Percentiles rank a stretch among this genome's conserved stretches.
Evolutionary conservation across 768 basidiomycete genomes (phyloP).

Genomic region (Kockovaella imperatae): DNA sequence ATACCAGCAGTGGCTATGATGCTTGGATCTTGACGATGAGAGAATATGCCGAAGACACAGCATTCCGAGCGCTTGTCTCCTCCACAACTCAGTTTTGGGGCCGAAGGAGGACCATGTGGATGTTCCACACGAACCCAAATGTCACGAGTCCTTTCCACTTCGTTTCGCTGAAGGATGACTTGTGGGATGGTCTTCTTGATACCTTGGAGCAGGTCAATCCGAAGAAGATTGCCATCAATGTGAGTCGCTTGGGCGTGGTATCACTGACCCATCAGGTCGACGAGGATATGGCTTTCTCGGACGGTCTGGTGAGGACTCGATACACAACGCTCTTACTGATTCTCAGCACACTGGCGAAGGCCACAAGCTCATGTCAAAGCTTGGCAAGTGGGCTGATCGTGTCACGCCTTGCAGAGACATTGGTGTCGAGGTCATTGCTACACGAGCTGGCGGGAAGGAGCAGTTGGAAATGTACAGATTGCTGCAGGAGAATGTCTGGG

Average conservation of each 20-base stretch:
- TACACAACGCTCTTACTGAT: neutral
- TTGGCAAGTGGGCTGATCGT: slow-evolving; percentile 48
- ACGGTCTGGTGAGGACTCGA: slow-evolving; percentile 44
- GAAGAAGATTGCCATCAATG: slow-evolving; percentile 50
- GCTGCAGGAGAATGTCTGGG: slow-evolving; percentile 53
- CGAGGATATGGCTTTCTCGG: slow-evolving; percentile 49
- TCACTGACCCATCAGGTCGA: slow-evolving; percentile 16
- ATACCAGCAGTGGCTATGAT: slow-evolving; percentile 15
- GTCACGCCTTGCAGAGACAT: slow-evolving; percentile 50
- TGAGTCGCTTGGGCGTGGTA: slow-evolving; percentile 35
- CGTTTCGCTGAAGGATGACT: slow-evolving; percentile 52
- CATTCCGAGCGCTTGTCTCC: slow-evolving; percentile 53
- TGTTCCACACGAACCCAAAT: slow-evolving; percentile 51
- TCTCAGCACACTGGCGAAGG: slow-evolving; percentile 50
- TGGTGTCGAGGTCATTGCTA: slow-evolving; percentile 51
- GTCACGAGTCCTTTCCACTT: slow-evolving; percentile 49
- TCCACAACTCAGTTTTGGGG: slow-evolving; percentile 50
- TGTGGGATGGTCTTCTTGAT: slow-evolving; percentile 50
- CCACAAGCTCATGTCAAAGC: slow-evolving; percentile 44
- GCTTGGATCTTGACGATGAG: slow-evolving; percentile 46
- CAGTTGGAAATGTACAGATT: slow-evolving; percentile 50
- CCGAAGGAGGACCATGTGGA: slow-evolving; percentile 50
- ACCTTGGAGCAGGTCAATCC: slow-evolving; percentile 47
- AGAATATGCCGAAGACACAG: slow-evolving; percentile 54
- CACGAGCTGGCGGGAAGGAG: slow-evolving; percentile 42